A percentile compares a stretch with the other conserved stretches of the same genome.
These are phyloP conservation scores for Rosa rugosa DNA, from an alignment of 306 rosid species.

Conservation along the genomic window DNA sequence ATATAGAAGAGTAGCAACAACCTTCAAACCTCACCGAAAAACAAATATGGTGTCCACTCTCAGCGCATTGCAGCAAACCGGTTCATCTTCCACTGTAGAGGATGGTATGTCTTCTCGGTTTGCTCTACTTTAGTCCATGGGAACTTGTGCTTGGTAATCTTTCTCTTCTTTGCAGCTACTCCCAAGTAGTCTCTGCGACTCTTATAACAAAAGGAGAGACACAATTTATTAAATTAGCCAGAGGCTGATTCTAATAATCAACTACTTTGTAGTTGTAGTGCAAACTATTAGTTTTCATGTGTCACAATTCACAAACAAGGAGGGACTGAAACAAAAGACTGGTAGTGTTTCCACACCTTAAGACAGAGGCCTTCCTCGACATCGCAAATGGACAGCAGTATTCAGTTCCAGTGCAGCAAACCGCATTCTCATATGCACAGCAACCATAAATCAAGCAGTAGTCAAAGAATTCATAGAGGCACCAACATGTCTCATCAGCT, in stretches of 20 bases:
- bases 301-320: background rate
- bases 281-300: background rate
- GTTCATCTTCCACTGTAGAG: conserved; percentile 55
- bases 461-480: conserved; percentile 34
- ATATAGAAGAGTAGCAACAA: conserved; percentile 4
- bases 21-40: conserved; percentile 20
- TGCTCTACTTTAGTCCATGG: conserved; percentile 61
- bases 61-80: conserved; percentile 57
- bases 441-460: conserved; percentile 63
- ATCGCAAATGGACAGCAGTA: conserved; percentile 82
- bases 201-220: conserved; percentile 27
- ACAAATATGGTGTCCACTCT: conserved; percentile 11
- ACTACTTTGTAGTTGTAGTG: background rate
- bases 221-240: background rate
- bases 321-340: background rate
- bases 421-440: conserved; percentile 61
- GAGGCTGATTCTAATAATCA: background rate
- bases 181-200: conserved; percentile 55
- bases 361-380: conserved; percentile 60
- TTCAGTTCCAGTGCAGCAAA: conserved; percentile 63
- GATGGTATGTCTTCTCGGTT: conserved; percentile 34
- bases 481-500: conserved; percentile 68
- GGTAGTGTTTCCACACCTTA: conserved; percentile 33
- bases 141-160: conserved; percentile 58
- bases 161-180: conserved; percentile 60